Evolutionary conservation across 1,139 yeast genomes (phyloP), one percentile per base, ranked within the genome.

Genomic region (Yamadazyma oceani): DNA sequence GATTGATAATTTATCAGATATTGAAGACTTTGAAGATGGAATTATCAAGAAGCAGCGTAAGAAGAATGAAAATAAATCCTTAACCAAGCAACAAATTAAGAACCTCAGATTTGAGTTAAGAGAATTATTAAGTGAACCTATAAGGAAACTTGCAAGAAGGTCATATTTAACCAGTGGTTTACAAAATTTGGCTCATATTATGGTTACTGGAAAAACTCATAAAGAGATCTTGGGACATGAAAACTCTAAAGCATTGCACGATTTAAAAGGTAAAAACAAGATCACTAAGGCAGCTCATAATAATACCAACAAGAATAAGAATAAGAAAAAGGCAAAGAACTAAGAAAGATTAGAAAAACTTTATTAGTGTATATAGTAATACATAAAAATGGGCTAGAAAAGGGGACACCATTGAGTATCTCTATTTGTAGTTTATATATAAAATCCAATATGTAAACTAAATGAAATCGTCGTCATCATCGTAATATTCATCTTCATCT

Each of bases 101-200:
- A 60, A 51, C 5, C 58, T 80, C 49, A 72, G 80, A 40, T 74
- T 64, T 35, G 79, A 87, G 53, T 69, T 92, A 43, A 73, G 68
- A 39, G 69, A 67, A 24, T 61, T 85, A 38, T 65, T 94, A 41
- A 57, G 62, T 4, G 64, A 62, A 35, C 85, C 87, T 1, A 69
- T 92, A 16, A 72, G 88, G 49, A 82, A 81, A 51, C 85, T 86
- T 44, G 64, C 75, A 32, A 73, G 92, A 60, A 73, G 82, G 54
- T 80, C 84, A 34, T 92, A 90, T 57, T 67, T 92, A 43, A 89
- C 97, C 5, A 83, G 90, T 51, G 98, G 98, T 0, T 62, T 83
- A 28, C 74, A 76, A 32, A 90, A 90, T 54, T 66, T 90, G 50
- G 98, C 98, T 1, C 95, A 89, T 57, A 75, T 85, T 59, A 72